Percentiles rank a stretch among this genome's conserved stretches.
Conservation (phyloP, 306 rosid species). For the Elaeagnus macrophylla region DNA sequence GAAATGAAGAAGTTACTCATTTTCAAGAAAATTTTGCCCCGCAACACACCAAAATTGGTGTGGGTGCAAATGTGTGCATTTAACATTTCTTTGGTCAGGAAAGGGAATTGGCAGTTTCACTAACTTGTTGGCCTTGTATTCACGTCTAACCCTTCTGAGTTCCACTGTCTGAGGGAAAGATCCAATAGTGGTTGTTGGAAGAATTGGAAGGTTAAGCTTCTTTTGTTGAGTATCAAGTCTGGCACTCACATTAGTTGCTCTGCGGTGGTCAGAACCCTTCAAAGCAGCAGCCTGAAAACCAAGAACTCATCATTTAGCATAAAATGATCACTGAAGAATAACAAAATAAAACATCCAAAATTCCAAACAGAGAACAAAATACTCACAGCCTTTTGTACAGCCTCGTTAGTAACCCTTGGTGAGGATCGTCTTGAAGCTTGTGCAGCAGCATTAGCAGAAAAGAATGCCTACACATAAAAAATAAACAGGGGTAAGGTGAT, state of each 20-base stretch:
- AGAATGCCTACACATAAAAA: conserved; percentile 50
- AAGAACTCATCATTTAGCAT: conserved; percentile 10
- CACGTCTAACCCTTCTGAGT: conserved; percentile 86
- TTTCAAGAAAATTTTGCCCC: no score
- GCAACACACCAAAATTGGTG: no score
- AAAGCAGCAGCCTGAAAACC: conserved; percentile 72
- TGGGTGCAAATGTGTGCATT: no score
- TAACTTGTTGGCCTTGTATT: conserved; percentile 84
- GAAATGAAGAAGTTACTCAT: not conserved
- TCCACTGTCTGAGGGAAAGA: conserved; percentile 92
- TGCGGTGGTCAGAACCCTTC: conserved; percentile 86
- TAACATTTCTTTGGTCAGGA: no score
- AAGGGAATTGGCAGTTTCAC: conserved; percentile 18
- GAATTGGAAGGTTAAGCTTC: conserved; percentile 92
- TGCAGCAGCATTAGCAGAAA: conserved; percentile 63
- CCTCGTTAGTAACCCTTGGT: conserved; percentile 79
- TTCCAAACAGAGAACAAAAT: conserved; percentile 6
- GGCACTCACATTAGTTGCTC: conserved; percentile 70
- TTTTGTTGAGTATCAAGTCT: conserved; percentile 89
- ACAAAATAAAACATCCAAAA: conserved; percentile 7
- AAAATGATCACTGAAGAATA: conserved; percentile 3
- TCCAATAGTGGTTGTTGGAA: conserved; percentile 91
- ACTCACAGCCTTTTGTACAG: conserved; percentile 90
- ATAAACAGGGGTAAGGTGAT: not conserved
- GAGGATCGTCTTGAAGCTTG: conserved; percentile 70